A percentile compares a stretch with the other conserved stretches of the same genome.
Conservation (phyloP, 73 alveolate genomes). For the Tetrahymena malaccensis region DNA sequence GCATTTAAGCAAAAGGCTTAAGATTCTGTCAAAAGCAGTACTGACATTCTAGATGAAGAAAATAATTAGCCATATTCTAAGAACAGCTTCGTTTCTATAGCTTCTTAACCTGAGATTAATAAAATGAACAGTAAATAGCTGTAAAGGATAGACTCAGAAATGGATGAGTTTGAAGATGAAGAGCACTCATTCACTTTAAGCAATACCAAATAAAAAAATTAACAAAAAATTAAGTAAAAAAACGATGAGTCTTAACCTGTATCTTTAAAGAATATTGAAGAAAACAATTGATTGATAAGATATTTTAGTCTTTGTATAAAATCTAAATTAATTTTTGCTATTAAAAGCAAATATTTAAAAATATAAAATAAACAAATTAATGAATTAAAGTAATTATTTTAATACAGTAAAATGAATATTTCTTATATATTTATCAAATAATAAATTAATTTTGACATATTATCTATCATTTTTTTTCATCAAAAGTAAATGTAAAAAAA, state of each 20-base stretch:
- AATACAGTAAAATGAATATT: too few species aligned
- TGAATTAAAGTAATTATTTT: too few species aligned
- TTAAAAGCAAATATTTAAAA: too few species aligned
- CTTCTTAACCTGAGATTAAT: neutral
- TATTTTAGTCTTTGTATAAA: neutral
- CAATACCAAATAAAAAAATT: neutral
- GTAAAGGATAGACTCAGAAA: neutral
- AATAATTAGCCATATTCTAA: neutral
- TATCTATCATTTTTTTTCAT: too few species aligned
- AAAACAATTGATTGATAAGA: neutral
- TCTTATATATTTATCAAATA: too few species aligned
- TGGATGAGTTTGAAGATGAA: neutral
- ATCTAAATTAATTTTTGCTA: neutral
- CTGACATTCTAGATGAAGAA: neutral
- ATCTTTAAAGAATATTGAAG: neutral
- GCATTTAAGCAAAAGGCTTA: neutral
- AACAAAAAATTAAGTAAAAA: neutral
- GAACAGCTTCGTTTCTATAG: neutral
- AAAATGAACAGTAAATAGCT: neutral
- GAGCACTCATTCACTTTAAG: neutral
- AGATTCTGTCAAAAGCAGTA: neutral
- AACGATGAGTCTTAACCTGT: neutral
- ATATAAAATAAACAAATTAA: too few species aligned
- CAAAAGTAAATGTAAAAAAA: too few species aligned
- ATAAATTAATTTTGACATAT: too few species aligned